Conservation (phyloP, 352 stramenopile genomes). For the Phytophthora pseudosyringae region DNA sequence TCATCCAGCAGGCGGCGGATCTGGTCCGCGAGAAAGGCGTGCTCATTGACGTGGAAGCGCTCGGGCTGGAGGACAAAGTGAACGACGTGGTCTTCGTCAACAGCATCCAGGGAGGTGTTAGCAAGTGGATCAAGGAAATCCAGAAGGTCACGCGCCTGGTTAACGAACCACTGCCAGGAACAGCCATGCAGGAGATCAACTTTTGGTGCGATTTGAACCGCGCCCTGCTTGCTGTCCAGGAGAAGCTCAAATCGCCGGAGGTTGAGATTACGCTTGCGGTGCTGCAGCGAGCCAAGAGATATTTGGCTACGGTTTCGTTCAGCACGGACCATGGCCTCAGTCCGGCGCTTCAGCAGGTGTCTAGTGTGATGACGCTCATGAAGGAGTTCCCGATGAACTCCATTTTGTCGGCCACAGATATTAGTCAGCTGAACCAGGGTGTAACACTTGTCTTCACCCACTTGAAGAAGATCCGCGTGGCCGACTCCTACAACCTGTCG, state of each 20-base stretch:
- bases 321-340: slow-evolving; percentile 90
- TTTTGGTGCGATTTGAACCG: slow-evolving; percentile 95
- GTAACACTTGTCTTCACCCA: slow-evolving; percentile 88
- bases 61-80: slow-evolving; percentile 84
- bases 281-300: slow-evolving; percentile 92
- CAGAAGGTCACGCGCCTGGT: slow-evolving; percentile 93
- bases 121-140: slow-evolving; percentile 96
- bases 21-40: slow-evolving; percentile 78
- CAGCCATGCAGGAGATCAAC: slow-evolving; percentile 94
- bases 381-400: slow-evolving; percentile 94
- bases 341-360: slow-evolving; percentile 84
- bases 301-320: slow-evolving; percentile 92
- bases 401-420: slow-evolving; percentile 90
- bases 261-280: slow-evolving; percentile 92
- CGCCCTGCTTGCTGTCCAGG: slow-evolving; percentile 85
- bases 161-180: slow-evolving; percentile 86
- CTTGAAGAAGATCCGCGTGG: slow-evolving; percentile 91
- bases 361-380: slow-evolving; percentile 93
- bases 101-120: slow-evolving; percentile 89
- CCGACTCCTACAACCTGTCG: slow-evolving; percentile 88
- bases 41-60: slow-evolving; percentile 80
- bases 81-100: slow-evolving; percentile 88
- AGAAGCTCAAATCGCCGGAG: slow-evolving; percentile 88
- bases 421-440: slow-evolving; percentile 83
- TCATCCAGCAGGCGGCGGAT: slow-evolving; percentile 84